Evolutionary conservation across 2,329 filamentous ascomycete genomes (phyloP).

Genomic region (Erysiphe pulchra): DNA sequence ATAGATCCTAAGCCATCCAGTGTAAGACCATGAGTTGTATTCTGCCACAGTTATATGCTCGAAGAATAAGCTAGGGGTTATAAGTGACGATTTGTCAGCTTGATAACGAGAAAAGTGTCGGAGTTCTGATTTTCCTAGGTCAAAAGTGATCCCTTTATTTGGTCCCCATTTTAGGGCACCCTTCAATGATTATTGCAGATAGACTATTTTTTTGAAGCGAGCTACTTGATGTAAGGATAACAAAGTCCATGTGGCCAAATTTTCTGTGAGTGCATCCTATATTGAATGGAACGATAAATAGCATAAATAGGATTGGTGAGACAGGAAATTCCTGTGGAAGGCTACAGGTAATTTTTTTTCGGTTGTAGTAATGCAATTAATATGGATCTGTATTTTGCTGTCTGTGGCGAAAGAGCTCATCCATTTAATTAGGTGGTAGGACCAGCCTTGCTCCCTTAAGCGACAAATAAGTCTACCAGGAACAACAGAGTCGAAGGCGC

Average conservation of each 20-base stretch:
- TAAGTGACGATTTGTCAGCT: too few species aligned
- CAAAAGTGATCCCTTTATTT: too few species aligned
- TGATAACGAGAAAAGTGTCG: too few species aligned
- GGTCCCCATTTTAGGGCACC: background rate
- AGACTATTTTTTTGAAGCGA: background rate
- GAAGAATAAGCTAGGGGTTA: too few species aligned
- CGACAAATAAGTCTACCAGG: background rate
- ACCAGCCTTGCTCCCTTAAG: background rate
- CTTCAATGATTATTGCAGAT: background rate
- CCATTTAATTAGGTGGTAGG: background rate
- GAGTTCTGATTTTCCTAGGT: background rate
- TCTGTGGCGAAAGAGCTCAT: background rate
- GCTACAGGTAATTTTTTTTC: background rate
- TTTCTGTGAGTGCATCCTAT: background rate
- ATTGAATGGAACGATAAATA: background rate
- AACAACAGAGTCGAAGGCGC: background rate
- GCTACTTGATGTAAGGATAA: background rate
- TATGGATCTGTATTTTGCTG: background rate
- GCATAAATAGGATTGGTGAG: background rate
- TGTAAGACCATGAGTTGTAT: too few species aligned
- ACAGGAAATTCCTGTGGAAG: background rate
- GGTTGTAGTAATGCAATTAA: background rate
- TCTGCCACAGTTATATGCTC: too few species aligned
- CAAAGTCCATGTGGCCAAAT: background rate
- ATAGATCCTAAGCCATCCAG: too few species aligned